These are phyloP conservation scores for Erysimum cheiri DNA, from an alignment of 441 rosid genomes.

Conservation along the genomic window DNA sequence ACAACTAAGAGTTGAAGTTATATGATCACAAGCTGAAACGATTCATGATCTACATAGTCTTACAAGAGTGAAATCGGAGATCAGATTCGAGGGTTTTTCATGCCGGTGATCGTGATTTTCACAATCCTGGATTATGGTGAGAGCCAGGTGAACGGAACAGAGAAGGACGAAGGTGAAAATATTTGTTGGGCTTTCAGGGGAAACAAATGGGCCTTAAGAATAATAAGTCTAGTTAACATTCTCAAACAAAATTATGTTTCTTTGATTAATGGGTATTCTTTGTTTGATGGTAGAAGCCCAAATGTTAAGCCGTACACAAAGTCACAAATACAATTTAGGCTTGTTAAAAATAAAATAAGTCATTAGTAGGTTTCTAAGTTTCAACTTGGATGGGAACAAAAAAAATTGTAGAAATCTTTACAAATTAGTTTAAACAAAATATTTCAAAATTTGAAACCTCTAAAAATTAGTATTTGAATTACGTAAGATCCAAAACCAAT, in stretches of 20 bases:
- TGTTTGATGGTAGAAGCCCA: neutral
- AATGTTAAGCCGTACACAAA: neutral
- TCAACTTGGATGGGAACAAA: neutral
- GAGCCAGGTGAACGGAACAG: neutral
- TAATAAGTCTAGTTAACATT: neutral
- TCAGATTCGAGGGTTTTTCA: slow-evolving; percentile 34
- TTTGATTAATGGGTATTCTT: too few relatives aligned
- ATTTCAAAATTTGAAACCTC: neutral
- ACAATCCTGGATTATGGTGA: slow-evolving; percentile 7
- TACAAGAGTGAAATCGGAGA: slow-evolving; percentile 20
- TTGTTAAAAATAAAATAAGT: neutral
- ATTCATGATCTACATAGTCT: slow-evolving; percentile 18
- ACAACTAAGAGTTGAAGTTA: neutral
- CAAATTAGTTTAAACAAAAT: neutral
- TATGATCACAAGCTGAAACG: slow-evolving; percentile 5
- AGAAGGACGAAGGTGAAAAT: slow-evolving; percentile 14
- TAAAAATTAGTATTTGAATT: neutral
- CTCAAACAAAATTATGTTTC: neutral
- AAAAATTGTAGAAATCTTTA: neutral
- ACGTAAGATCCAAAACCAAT: neutral
- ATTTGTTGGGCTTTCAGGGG: slow-evolving; percentile 7
- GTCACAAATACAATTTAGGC: neutral
- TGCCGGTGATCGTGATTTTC: slow-evolving; percentile 29
- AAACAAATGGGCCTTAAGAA: slow-evolving; percentile 2
- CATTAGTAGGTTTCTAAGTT: neutral